Evolutionary conservation across 1,139 yeast species (phyloP).

Genomic region (Suzukiozyma palmioleophila): DNA sequence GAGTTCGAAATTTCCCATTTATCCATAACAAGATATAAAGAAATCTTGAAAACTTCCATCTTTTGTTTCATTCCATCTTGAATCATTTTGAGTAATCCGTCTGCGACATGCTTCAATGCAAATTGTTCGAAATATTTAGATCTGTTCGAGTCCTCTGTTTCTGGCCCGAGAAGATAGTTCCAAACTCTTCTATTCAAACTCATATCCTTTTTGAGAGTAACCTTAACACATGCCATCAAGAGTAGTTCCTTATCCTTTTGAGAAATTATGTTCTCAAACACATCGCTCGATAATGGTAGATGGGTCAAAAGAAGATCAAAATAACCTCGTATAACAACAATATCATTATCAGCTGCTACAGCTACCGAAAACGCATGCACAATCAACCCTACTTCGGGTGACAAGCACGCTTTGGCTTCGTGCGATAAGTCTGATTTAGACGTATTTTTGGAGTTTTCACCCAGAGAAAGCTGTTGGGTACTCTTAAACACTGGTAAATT

Average conservation of each 20-base stretch:
- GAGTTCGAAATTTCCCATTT: conserved; percentile 88
- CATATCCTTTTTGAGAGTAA: conserved; percentile 83
- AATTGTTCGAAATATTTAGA: conserved; percentile 51
- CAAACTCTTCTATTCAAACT: conserved; percentile 88
- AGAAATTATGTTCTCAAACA: conserved; percentile 46
- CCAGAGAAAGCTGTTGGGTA: conserved; percentile 17
- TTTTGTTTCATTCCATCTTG: conserved; percentile 27
- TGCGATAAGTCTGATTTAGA: conserved; percentile 20
- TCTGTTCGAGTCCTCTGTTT: conserved; percentile 23
- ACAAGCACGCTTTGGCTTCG: conserved; percentile 57
- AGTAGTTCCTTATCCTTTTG: conserved; percentile 54
- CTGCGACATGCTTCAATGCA: conserved; percentile 48
- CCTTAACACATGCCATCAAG: conserved; percentile 58
- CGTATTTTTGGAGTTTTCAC: conserved; percentile 12
- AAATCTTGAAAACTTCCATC: conserved; percentile 55
- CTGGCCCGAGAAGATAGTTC: conserved; percentile 89
- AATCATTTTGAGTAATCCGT: conserved; percentile 51
- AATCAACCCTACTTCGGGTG: conserved; percentile 77
- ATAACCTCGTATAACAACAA: conserved; percentile 83
- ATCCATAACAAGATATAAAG: conserved; percentile 70
- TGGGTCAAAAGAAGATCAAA: conserved; percentile 73
- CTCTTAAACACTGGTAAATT: conserved; percentile 48
- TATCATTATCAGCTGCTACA: conserved; percentile 45
- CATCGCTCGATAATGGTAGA: conserved; percentile 59
- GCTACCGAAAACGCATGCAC: conserved; percentile 72